Evolutionary conservation across 257 asterid genomes (phyloP), one percentile per base, ranked within the genome.

Genomic region (Oldenlandia corymbosa): DNA sequence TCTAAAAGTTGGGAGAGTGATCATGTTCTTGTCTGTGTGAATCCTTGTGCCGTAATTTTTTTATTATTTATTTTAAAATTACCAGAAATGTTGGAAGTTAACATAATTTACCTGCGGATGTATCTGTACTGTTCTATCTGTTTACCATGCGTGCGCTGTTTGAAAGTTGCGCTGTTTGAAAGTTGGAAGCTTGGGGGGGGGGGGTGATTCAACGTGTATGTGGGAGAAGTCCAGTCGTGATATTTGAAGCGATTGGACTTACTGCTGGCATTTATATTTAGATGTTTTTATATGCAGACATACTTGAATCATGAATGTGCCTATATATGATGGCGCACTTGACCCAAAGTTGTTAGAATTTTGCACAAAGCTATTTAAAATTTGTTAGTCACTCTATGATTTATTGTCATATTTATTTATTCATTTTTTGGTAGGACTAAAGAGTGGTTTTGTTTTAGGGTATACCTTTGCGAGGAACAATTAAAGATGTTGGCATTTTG

Each of bases 401-500:
- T 16, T 65, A 28, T 39, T 47, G 14, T 52, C 26, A 10, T 20
- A 1, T 23, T 30, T 52, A 10, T 31, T 58, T 59, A 23, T 31
- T 63, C 14, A 20, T 31, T 61, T 12, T 49, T 6, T 27, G 9
- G 50, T 60, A 39, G 31, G 50, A 62, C 69, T 37, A 28, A 47
- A 62, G 4, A 24, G 43, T 76, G 43, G 61, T 50, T 58, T 21
- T 30, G 52, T 59, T 66, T 43, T 60, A 79, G 84, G 84, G 84
- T 73, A 69, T 79, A 55, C 73, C 76, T 17, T 76, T 92, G 32
- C 88, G 94, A 31, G 99, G 99, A 69, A 93, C 88, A 37, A 84
- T 93, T 68, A 90, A 84, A 79, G 96, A 84, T 64, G 79, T 72
- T 26, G 99, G 99, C 43, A 90, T 93, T 68, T 73, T 85, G 72